Evolutionary conservation across 2,329 filamentous ascomycete genomes (phyloP).

Genomic region (Cordyceps militaris): DNA sequence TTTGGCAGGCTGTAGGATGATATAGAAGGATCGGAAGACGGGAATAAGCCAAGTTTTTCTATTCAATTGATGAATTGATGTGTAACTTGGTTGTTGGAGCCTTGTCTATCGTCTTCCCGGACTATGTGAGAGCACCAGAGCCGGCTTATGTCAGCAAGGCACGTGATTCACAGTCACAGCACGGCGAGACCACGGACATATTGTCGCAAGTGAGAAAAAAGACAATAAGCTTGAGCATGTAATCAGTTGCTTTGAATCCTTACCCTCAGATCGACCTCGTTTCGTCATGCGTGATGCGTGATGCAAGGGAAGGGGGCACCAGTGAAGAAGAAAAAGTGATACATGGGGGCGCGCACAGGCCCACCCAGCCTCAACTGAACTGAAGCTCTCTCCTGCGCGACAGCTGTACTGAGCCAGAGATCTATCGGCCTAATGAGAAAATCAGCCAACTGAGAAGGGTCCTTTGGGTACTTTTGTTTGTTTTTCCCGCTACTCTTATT

Average conservation of each 20-base stretch:
- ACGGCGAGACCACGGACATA: background rate
- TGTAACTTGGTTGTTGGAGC: background rate
- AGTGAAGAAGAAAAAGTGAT: no score
- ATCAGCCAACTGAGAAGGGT: no score
- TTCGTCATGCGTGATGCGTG: background rate
- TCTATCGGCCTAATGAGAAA: no score
- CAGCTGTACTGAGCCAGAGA: no score
- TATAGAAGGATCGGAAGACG: background rate
- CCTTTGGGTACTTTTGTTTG: background rate
- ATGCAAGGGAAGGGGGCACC: no score
- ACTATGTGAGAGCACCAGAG: no score
- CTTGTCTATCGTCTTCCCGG: background rate
- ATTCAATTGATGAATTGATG: no score
- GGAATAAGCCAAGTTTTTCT: background rate
- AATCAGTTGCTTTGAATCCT: no score
- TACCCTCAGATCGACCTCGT: no score
- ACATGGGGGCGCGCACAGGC: no score
- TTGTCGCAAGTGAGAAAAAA: background rate
- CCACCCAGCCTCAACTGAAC: no score
- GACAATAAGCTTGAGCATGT: background rate
- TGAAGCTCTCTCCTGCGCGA: no score
- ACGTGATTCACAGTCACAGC: background rate
- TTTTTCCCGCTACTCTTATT: background rate
- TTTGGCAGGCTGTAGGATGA: background rate
- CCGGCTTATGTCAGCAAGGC: background rate